A percentile compares a stretch with the other conserved stretches of the same genome.
phyloP scores from a whole-genome alignment of 176 grass and related monocot genomes.

The Leersia perrieri region DNA sequence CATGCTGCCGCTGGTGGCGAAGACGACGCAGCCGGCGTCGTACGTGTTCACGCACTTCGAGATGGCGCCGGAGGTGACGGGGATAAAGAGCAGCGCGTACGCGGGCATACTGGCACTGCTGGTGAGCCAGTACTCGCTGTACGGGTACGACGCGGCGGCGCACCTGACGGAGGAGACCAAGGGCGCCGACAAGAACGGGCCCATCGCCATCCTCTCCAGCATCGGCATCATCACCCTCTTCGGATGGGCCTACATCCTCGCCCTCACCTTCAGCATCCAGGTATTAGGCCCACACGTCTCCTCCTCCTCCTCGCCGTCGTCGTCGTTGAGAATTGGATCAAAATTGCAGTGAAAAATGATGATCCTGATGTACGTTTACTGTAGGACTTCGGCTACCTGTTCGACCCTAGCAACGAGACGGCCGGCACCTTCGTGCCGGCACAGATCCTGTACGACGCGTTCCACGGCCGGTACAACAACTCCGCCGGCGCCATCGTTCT shows the following conservation, averaged over 20 bases:
- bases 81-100: constrained; percentile 70
- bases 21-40: constrained; percentile 68
- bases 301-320: not conserved
- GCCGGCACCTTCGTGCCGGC: constrained; percentile 76
- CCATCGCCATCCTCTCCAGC: constrained; percentile 93
- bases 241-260: constrained; percentile 97
- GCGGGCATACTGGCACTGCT: constrained; percentile 73
- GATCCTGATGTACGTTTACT: too few species aligned
- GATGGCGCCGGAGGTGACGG: constrained; percentile 59
- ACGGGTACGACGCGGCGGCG: constrained; percentile 94
- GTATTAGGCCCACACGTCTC: not conserved
- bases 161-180: constrained; percentile 97
- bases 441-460: constrained; percentile 94
- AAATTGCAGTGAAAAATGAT: too few species aligned
- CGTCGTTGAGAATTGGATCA: not conserved
- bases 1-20: constrained; percentile 78
- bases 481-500: constrained; percentile 69
- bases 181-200: constrained; percentile 91
- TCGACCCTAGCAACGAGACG: constrained; percentile 69
- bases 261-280: constrained; percentile 99
- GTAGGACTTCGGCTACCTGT: constrained; percentile 75
- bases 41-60: constrained; percentile 91
- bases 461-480: constrained; percentile 78
- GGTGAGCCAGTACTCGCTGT: constrained; percentile 97
- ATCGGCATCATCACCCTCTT: constrained; percentile 95